Conservation (phyloP, 345 rosid genomes). For the Eucalyptus sideroxylon region DNA sequence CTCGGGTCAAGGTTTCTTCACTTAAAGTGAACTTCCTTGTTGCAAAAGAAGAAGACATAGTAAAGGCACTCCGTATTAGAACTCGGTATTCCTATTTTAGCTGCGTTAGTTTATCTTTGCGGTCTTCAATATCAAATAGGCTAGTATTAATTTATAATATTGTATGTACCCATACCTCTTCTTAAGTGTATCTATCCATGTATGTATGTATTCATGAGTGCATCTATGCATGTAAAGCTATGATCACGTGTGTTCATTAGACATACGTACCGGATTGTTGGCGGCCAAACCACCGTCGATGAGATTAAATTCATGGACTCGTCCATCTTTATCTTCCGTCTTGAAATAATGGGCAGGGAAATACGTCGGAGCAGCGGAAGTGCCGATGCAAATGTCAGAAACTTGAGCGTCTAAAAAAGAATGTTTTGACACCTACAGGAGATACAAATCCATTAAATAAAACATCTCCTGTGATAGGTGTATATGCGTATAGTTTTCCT, state of each 20-base stretch:
- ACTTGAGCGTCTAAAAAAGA: constrained; percentile 37
- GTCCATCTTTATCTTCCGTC: constrained; percentile 27
- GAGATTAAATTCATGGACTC: constrained; percentile 38
- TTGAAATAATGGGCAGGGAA: constrained; percentile 48
- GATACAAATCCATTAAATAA: not conserved
- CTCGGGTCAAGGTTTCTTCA: not conserved
- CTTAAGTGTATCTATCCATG: not conserved
- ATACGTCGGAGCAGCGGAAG: constrained; percentile 71
- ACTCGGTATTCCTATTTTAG: not conserved
- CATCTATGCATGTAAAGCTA: not conserved
- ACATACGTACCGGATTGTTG: constrained; percentile 43
- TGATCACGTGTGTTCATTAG: not conserved
- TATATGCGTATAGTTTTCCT: not conserved
- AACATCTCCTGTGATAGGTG: not conserved
- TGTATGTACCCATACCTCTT: not conserved
- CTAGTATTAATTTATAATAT: not conserved
- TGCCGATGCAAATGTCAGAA: constrained; percentile 55
- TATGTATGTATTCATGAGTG: not conserved
- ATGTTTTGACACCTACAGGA: constrained; percentile 5
- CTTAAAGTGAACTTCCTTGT: not conserved
- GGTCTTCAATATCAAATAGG: not conserved
- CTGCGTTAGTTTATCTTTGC: not conserved
- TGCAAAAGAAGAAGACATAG: not conserved
- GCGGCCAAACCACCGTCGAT: constrained; percentile 68
- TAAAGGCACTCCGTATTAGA: not conserved